Percentiles rank a stretch among this genome's conserved stretches.
These are phyloP conservation scores for Vitis cinerea DNA, from an alignment of 164 flowering plant species.

Conservation along the genomic window DNA sequence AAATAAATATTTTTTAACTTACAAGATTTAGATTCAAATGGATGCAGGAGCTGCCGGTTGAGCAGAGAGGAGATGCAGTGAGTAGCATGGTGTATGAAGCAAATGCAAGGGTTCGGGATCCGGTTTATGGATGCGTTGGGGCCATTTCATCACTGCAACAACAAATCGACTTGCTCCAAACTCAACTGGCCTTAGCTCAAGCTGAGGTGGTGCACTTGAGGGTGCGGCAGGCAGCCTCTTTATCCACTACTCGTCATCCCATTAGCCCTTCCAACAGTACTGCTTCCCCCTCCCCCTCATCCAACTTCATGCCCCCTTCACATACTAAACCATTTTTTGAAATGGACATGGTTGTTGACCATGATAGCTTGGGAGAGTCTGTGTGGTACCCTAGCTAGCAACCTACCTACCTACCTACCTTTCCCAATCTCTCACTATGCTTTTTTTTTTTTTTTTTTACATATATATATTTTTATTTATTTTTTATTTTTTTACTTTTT, in stretches of 20 bases:
- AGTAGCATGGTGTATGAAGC: conserved; percentile 50
- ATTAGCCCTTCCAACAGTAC: conserved; percentile 28
- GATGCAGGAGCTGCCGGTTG: conserved; percentile 35
- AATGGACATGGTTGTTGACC: conserved; percentile 33
- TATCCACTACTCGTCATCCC: conserved; percentile 10
- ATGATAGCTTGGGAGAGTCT: conserved; percentile 21
- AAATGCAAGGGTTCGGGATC: conserved; percentile 41
- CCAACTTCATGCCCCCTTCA: conserved; percentile 21
- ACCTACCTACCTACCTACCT: neutral
- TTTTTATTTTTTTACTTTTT: no score
- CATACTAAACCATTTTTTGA: conserved; percentile 25
- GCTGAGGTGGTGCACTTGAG: conserved; percentile 46
- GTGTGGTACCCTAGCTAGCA: conserved; percentile 26
- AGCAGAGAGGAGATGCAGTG: conserved; percentile 44
- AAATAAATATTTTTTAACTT: no score
- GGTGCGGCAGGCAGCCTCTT: conserved; percentile 22
- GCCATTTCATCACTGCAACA: conserved; percentile 44
- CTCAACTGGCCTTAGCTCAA: conserved; percentile 39
- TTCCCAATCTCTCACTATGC: no score
- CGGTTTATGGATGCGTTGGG: conserved; percentile 46
- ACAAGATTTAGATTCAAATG: no score
- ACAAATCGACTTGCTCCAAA: conserved; percentile 35
- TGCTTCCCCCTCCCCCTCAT: conserved; percentile 22
- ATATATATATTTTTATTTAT: no score
- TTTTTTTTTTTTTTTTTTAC: no score